Percentiles rank a stretch among this genome's conserved stretches.
Evolutionary conservation across 306 rosid species (phyloP).

Genomic region (Glycyrrhiza uralensis): DNA sequence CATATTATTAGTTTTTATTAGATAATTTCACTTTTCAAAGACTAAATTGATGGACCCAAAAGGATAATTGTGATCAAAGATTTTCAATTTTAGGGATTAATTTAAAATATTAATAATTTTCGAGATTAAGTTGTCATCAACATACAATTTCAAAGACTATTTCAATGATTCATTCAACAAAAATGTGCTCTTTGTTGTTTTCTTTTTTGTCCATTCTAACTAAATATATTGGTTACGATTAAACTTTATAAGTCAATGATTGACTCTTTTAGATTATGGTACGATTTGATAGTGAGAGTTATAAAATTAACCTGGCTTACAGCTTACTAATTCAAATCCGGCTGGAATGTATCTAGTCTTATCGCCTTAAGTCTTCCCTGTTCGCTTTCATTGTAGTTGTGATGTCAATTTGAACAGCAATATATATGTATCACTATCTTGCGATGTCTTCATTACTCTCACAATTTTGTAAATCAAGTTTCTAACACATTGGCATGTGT

Average conservation of each 20-base stretch:
- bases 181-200: not conserved
- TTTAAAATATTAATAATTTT: too few relatives aligned
- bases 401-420: constrained; percentile 21
- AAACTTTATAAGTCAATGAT: not conserved
- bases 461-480: not conserved
- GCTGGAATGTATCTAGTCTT: constrained; percentile 8
- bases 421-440: not conserved
- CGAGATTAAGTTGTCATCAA: too few relatives aligned
- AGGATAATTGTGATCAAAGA: too few relatives aligned
- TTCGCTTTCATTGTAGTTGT: constrained; percentile 17
- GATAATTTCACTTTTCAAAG: too few relatives aligned
- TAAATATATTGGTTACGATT: not conserved
- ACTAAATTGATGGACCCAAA: too few relatives aligned
- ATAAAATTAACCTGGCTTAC: not conserved
- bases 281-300: constrained; percentile 28
- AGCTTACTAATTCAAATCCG: constrained; percentile 6
- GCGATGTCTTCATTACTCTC: constrained; percentile 7
- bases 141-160: too few relatives aligned
- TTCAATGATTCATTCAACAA: too few relatives aligned
- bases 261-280: constrained; percentile 4
- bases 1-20: too few relatives aligned
- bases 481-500: not conserved
- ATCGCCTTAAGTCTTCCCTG: constrained; percentile 2
- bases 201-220: not conserved
- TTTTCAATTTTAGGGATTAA: too few relatives aligned